Percentiles rank a stretch among this genome's conserved stretches.
phyloP scores from a whole-genome alignment of 768 basidiomycete species.

The Ramaria sp. region DNA sequence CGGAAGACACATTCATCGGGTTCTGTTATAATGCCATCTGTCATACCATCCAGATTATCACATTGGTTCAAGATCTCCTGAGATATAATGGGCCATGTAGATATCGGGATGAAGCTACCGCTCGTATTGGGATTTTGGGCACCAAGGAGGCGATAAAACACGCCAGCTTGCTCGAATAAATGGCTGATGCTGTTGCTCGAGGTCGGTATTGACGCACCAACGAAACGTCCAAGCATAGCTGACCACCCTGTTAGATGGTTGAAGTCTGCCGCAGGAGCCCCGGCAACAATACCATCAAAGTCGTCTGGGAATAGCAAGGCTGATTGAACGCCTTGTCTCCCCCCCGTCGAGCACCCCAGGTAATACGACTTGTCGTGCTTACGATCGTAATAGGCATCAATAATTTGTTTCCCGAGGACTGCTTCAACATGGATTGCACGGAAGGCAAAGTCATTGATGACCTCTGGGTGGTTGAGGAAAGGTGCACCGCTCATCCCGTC shows the following conservation, averaged over 20 bases:
- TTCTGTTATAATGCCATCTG: conserved; percentile 21
- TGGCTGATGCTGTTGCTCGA: conserved; percentile 16
- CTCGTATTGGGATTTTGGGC: conserved; percentile 11
- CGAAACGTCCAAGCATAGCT: conserved; percentile 9
- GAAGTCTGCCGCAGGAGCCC: conserved; percentile 21
- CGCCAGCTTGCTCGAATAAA: conserved; percentile 16
- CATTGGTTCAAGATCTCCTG: conserved; percentile 23
- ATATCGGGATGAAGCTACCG: conserved; percentile 17
- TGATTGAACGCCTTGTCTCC: conserved; percentile 20
- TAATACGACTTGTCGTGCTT: conserved; percentile 19
- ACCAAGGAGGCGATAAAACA: conserved; percentile 10
- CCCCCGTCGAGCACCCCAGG: conserved; percentile 22
- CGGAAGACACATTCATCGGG: conserved; percentile 20
- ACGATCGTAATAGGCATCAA: conserved; percentile 17
- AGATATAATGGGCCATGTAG: conserved; percentile 20
- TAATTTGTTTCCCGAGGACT: conserved; percentile 19
- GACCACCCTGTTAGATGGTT: conserved; percentile 15
- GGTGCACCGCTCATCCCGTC: conserved; percentile 13
- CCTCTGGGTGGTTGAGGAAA: conserved; percentile 17
- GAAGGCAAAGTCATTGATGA: conserved; percentile 20
- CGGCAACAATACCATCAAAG: conserved; percentile 23
- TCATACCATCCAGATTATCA: conserved; percentile 21
- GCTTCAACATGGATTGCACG: conserved; percentile 20
- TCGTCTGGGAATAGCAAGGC: conserved; percentile 22
- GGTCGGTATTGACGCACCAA: conserved; percentile 12